phyloP scores from a whole-genome alignment of 495 filamentous ascomycete species.

The Friedmanniomyces endolithicus region DNA sequence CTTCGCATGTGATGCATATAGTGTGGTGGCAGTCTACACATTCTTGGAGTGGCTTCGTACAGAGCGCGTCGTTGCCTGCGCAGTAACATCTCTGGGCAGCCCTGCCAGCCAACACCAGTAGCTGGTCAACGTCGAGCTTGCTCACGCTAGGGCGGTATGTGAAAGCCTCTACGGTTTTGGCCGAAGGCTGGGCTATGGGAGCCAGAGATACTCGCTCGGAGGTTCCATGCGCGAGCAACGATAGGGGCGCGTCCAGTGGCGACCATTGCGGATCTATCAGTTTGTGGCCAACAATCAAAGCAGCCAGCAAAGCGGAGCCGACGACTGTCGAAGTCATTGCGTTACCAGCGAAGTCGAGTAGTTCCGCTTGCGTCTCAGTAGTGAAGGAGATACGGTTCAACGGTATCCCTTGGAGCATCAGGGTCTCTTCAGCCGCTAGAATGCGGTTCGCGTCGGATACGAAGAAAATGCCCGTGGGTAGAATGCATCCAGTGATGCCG shows the following conservation, averaged over 20 bases:
- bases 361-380: constrained; percentile 48
- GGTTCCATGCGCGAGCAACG: neutral
- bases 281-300: constrained; percentile 36
- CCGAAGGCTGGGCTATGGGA: neutral
- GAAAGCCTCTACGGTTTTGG: neutral
- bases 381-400: constrained; percentile 49
- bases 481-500: constrained; percentile 59
- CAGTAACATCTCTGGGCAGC: constrained; percentile 42
- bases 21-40: constrained; percentile 46
- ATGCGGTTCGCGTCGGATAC: constrained; percentile 50
- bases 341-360: constrained; percentile 68
- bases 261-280: neutral
- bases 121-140: neutral
- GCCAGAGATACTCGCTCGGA: neutral
- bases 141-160: neutral
- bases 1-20: constrained; percentile 42
- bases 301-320: constrained; percentile 46
- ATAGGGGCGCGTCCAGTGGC: neutral
- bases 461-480: constrained; percentile 53
- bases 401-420: constrained; percentile 62
- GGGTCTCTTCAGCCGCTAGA: constrained; percentile 52
- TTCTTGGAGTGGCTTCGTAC: constrained; percentile 29
- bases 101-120: neutral
- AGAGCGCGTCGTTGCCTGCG: constrained; percentile 39
- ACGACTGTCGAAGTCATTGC: constrained; percentile 73